Evolutionary conservation across 1,284 basidiomycete genomes (phyloP).

Genomic region (Apiotrichum veenhuisii): DNA sequence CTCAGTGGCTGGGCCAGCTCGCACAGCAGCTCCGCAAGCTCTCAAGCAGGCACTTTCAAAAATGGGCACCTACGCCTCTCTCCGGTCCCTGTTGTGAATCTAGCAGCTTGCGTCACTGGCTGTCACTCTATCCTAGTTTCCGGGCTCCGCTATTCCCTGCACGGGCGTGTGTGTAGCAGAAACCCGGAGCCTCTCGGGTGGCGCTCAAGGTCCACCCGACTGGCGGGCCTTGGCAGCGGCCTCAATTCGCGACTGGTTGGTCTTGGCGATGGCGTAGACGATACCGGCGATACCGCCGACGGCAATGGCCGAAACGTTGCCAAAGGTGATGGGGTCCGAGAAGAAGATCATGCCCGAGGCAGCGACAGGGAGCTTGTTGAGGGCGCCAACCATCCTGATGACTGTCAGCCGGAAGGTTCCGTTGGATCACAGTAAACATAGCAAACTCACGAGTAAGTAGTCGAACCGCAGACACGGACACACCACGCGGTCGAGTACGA

Average conservation of each 20-base stretch:
- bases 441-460: conserved; percentile 73
- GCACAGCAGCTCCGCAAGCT: no score
- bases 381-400: conserved; percentile 91
- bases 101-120: no score
- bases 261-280: conserved; percentile 81
- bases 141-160: no score
- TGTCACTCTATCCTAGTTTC: background rate
- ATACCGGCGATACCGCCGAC: conserved; percentile 90
- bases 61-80: no score
- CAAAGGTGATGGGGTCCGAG: conserved; percentile 79
- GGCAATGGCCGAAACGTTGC: conserved; percentile 80
- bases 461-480: conserved; percentile 90
- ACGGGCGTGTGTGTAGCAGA: no score
- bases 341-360: conserved; percentile 95
- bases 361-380: conserved; percentile 98
- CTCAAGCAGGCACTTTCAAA: no score
- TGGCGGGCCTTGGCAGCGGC: conserved; percentile 34
- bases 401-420: conserved; percentile 3
- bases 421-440: background rate
- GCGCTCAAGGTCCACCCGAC: conserved; percentile 27
- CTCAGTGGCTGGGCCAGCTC: no score
- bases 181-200: no score
- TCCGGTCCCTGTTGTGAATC: background rate
- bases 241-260: conserved; percentile 46
- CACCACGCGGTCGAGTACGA: conserved; percentile 99